These are phyloP conservation scores for Syzygium aromaticum DNA, from an alignment of 345 rosid species.

Conservation along the genomic window DNA sequence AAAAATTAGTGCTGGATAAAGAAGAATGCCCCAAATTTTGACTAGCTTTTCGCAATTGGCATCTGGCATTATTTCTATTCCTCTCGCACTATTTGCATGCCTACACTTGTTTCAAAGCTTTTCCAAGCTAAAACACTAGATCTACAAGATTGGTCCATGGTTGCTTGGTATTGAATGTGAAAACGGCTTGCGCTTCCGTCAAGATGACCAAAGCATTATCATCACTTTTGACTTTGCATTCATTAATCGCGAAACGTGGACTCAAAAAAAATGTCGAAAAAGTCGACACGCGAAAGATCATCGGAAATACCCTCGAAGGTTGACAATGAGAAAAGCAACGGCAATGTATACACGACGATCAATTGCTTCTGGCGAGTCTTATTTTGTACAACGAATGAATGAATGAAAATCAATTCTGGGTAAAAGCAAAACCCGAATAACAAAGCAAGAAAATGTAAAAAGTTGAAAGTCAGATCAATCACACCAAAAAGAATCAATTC, in stretches of 20 bases:
- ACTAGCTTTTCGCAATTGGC: neutral
- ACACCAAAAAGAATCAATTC: neutral
- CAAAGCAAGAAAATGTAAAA: neutral
- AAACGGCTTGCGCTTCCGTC: neutral
- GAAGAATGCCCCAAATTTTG: neutral
- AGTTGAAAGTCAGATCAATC: neutral
- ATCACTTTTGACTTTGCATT: neutral
- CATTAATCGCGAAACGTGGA: neutral
- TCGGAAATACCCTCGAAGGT: neutral
- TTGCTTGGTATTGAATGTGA: neutral
- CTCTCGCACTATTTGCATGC: neutral
- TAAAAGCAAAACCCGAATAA: neutral
- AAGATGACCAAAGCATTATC: neutral
- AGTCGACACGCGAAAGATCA: neutral
- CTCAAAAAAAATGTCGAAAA: neutral
- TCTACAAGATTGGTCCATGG: neutral
- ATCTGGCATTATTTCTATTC: neutral
- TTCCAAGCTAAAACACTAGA: neutral
- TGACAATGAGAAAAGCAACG: neutral
- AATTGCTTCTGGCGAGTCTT: neutral
- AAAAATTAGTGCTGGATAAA: neutral
- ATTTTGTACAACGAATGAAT: neutral
- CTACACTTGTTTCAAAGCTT: neutral
- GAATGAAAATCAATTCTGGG: neutral
- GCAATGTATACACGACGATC: neutral